A percentile compares a stretch with the other conserved stretches of the same genome.
phyloP scores from a whole-genome alignment of 2,329 filamentous ascomycete genomes.

The Nemania sp. region DNA sequence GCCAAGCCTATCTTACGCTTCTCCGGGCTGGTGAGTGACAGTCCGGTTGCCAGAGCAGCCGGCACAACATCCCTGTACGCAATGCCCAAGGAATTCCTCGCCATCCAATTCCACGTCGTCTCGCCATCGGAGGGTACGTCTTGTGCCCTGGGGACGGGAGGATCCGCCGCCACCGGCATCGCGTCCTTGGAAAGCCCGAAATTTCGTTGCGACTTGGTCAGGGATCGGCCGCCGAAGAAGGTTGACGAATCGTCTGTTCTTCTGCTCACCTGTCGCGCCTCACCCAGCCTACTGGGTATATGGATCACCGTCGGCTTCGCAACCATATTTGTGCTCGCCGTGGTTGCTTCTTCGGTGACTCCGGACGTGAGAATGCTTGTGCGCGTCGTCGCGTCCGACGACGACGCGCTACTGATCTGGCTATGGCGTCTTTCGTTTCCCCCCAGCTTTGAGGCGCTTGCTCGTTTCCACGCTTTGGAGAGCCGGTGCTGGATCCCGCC shows the following conservation, averaged over 20 bases:
- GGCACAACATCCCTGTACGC: constrained; percentile 36
- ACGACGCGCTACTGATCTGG: constrained; percentile 32
- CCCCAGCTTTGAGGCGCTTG: constrained; percentile 21
- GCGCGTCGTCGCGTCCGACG: constrained; percentile 36
- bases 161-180: constrained; percentile 8
- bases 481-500: constrained; percentile 33
- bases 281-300: constrained; percentile 40
- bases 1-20: constrained; percentile 5
- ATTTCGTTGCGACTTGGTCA: constrained; percentile 35
- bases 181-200: constrained; percentile 23
- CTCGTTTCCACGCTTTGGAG: constrained; percentile 37
- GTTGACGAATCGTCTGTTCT: constrained; percentile 34
- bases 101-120: constrained; percentile 34
- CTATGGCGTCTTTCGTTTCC: constrained; percentile 34
- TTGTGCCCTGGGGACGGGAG: constrained; percentile 13
- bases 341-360: constrained; percentile 35
- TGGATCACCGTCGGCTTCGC: constrained; percentile 41
- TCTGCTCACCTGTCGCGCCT: constrained; percentile 37
- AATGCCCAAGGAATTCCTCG: constrained; percentile 38
- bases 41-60: constrained; percentile 26
- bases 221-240: constrained; percentile 36
- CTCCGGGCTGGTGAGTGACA: not conserved
- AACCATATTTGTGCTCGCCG: constrained; percentile 35
- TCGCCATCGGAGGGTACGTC: constrained; percentile 28
- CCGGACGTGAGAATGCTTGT: constrained; percentile 41